phyloP scores from a whole-genome alignment of 1,284 basidiomycete species.

The Lentinula novae-zelandiae region DNA sequence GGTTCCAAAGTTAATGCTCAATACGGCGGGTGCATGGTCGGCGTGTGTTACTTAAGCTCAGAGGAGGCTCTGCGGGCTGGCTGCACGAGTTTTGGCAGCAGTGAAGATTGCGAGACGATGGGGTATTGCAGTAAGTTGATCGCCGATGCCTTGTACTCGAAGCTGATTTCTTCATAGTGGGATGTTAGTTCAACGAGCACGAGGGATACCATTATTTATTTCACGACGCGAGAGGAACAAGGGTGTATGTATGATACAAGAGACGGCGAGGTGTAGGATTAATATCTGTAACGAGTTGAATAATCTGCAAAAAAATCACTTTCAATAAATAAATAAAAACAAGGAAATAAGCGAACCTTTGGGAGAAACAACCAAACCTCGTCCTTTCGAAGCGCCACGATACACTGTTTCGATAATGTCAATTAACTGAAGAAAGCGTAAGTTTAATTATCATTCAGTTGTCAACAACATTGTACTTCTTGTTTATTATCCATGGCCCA shows the following conservation, averaged over 20 bases:
- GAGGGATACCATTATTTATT: neutral
- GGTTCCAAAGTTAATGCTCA: neutral
- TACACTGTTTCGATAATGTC: slow-evolving; percentile 99
- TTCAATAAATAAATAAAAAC: neutral
- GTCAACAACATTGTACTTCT: slow-evolving; percentile 53
- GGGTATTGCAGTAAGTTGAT: neutral
- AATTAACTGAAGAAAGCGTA: slow-evolving; percentile 62
- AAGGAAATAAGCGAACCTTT: slow-evolving; percentile 56
- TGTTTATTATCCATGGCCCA: slow-evolving; percentile 98
- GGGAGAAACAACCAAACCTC: slow-evolving; percentile 96
- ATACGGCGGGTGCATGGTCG: neutral
- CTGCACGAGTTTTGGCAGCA: neutral
- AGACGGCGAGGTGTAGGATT: slow-evolving; percentile 11
- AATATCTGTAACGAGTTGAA: slow-evolving; percentile 82
- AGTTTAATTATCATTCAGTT: neutral
- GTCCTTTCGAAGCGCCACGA: slow-evolving; percentile 94
- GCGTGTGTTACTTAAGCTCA: neutral
- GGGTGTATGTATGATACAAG: neutral
- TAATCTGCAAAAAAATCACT: slow-evolving; percentile 52
- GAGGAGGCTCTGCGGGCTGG: neutral
- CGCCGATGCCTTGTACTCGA: neutral
- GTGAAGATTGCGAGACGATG: neutral
- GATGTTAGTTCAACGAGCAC: neutral
- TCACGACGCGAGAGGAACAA: neutral
- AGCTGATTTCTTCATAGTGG: neutral